phyloP scores from a whole-genome alignment of 2,329 filamentous ascomycete species.

The Dissoconium aciculare region DNA sequence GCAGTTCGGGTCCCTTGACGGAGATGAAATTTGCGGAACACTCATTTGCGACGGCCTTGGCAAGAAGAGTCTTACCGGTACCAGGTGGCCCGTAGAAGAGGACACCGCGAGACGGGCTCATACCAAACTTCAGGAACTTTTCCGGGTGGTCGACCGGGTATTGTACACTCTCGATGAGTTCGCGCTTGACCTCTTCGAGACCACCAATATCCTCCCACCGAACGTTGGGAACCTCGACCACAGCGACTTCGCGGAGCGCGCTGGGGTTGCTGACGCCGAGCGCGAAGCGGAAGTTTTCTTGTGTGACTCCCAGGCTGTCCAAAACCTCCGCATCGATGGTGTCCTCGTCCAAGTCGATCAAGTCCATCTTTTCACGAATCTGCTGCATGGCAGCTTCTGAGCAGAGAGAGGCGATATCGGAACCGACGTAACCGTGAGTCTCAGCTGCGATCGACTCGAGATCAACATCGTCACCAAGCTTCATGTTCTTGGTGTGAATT shows the following conservation, averaged over 20 bases:
- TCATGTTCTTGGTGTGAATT: slow-evolving; percentile 99
- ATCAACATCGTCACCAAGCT: slow-evolving; percentile 90
- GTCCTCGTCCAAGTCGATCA: slow-evolving; percentile 96
- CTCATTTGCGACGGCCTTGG: slow-evolving; percentile 98
- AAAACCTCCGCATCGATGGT: slow-evolving; percentile 98
- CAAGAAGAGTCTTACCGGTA: slow-evolving; percentile 99
- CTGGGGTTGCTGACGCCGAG: slow-evolving; percentile 97
- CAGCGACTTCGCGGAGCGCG: slow-evolving; percentile 92
- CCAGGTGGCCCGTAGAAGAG: slow-evolving; percentile 97
- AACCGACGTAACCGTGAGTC: slow-evolving; percentile 98
- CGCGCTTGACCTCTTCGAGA: slow-evolving; percentile 95
- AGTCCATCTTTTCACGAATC: slow-evolving; percentile 99
- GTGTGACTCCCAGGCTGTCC: slow-evolving; percentile 93
- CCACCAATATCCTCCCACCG: slow-evolving; percentile 99
- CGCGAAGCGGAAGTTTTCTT: slow-evolving; percentile 99
- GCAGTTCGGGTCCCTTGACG: slow-evolving; percentile 91
- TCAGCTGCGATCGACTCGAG: slow-evolving; percentile 92
- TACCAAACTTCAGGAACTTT: slow-evolving; percentile 99
- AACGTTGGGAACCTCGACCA: slow-evolving; percentile 97
- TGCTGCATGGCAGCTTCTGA: slow-evolving; percentile 99
- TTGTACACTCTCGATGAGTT: slow-evolving; percentile 96
- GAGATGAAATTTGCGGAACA: slow-evolving; percentile 99
- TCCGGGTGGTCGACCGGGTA: slow-evolving; percentile 99
- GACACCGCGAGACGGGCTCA: slow-evolving; percentile 94
- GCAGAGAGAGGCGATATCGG: slow-evolving; percentile 93